Evolutionary conservation across 2,329 filamentous ascomycete genomes (phyloP).

Genomic region (Colletotrichum melonis): DNA sequence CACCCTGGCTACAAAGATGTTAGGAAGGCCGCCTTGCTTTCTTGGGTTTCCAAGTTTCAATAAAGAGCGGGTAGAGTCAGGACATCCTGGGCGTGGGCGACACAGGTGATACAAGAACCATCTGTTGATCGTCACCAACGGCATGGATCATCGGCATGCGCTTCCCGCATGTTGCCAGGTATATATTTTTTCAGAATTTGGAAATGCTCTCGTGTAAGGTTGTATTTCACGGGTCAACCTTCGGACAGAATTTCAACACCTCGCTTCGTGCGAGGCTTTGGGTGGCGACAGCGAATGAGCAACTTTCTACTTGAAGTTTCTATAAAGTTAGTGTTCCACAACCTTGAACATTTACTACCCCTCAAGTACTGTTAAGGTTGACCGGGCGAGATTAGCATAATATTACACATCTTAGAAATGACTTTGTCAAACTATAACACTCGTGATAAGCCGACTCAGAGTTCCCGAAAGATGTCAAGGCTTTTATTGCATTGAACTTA

Average conservation of each 20-base stretch:
- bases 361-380: neutral
- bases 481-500: neutral
- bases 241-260: too few species aligned
- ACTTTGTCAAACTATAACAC: neutral
- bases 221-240: neutral
- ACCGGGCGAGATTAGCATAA: neutral
- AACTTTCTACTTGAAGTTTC: neutral
- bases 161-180: neutral
- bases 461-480: neutral
- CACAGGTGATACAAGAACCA: neutral
- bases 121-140: neutral
- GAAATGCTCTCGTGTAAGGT: neutral
- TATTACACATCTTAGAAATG: neutral
- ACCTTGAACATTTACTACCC: neutral
- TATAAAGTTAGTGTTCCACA: neutral
- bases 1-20: neutral
- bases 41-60: neutral
- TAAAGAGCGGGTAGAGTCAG: neutral
- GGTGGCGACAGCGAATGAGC: neutral
- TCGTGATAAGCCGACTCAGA: neutral
- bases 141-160: neutral
- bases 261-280: neutral
- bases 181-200: neutral
- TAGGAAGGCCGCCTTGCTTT: neutral
- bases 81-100: neutral